Conservation (phyloP, 2,329 filamentous ascomycete genomes). For the Xylaria sp. region DNA sequence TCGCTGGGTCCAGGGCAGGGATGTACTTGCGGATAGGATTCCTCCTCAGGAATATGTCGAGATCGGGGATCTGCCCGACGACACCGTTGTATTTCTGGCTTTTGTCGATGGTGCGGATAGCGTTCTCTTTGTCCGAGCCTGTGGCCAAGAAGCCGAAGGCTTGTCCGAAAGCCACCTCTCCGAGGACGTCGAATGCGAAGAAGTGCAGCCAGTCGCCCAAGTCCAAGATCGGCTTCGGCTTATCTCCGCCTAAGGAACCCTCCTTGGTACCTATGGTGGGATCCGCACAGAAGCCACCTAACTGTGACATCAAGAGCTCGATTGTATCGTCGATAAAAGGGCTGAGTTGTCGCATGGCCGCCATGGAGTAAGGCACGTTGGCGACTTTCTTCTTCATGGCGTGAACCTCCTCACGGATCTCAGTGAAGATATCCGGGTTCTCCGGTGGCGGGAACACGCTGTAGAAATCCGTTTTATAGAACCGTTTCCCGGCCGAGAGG, state of each 20-base stretch:
- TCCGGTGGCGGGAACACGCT: constrained; percentile 64
- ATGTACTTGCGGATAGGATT: constrained; percentile 58
- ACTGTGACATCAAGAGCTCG: constrained; percentile 55
- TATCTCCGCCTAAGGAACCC: background rate
- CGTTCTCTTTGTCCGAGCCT: constrained; percentile 60
- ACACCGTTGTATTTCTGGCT: constrained; percentile 64
- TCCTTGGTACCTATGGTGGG: constrained; percentile 23
- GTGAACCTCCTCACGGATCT: constrained; percentile 64
- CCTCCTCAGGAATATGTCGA: constrained; percentile 58
- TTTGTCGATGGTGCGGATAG: constrained; percentile 63
- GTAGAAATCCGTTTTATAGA: constrained; percentile 64
- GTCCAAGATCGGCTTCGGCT: constrained; percentile 50
- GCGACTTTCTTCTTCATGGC: constrained; percentile 64
- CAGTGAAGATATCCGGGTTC: constrained; percentile 68
- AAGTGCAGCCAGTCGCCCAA: constrained; percentile 59
- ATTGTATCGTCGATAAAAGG: constrained; percentile 64
- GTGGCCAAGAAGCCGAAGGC: constrained; percentile 63
- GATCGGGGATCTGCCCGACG: constrained; percentile 61
- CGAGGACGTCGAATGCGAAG: constrained; percentile 61
- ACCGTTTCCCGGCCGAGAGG: constrained; percentile 60
- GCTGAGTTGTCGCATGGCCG: constrained; percentile 61
- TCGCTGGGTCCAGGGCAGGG: constrained; percentile 55
- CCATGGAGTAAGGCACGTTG: constrained; percentile 63
- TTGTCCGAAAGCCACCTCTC: constrained; percentile 62
- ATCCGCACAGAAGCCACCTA: constrained; percentile 53